Base-by-base conservation (phyloP, 441 rosid species). In the Pelargonium myrrhifolium region DNA sequence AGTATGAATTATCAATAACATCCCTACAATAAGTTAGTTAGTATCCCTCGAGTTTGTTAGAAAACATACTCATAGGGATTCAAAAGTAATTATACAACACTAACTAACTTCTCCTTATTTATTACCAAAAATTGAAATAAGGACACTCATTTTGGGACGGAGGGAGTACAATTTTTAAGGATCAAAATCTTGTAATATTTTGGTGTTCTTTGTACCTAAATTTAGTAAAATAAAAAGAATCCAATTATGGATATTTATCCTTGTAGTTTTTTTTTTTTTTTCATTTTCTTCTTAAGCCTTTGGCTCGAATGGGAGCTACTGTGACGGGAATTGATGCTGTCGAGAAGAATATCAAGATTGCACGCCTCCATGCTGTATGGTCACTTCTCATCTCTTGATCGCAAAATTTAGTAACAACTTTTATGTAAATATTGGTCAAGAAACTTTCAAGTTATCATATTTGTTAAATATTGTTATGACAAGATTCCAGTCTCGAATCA, bases 281-380 rank as follows among this genome's bases (percentile, higher is more conserved):
- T 75, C 24, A 64, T 72, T 67, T 64, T 21, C 49, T 14, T 67
- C 62, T 77, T 64, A 84, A 94, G 99, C 98, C 99, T 21, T 78
- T 89, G 75, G 97, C 99, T 67, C 82, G 98, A 79, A 82, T 94
- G 96, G 97, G 98, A 77, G 99, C 99, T 69, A 80, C 83, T 56
- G 94, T 94, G 64, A 89, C 90, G 9, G 98, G 98, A 64, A 65
- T 92, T 68, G 99, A 94, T 85, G 98, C 98, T 22, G 88, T 88
- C 68, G 96, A 92, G 75, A 92, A 92, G 79, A 92, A 92, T 80
- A 74, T 89, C 78, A 88, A 88, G 78, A 88, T 94, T 69, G 99
- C 99, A 37, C 84, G 85, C 49, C 78, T 92, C 79, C 99, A 91
- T 59, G 94, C 96, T 77, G 99, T 94, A 92, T 74, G 86, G 43